Evolutionary conservation across 352 stramenopile genomes (phyloP), one percentile per base, ranked within the genome.

Genomic region (Thalassiosira livingstoniorum): DNA sequence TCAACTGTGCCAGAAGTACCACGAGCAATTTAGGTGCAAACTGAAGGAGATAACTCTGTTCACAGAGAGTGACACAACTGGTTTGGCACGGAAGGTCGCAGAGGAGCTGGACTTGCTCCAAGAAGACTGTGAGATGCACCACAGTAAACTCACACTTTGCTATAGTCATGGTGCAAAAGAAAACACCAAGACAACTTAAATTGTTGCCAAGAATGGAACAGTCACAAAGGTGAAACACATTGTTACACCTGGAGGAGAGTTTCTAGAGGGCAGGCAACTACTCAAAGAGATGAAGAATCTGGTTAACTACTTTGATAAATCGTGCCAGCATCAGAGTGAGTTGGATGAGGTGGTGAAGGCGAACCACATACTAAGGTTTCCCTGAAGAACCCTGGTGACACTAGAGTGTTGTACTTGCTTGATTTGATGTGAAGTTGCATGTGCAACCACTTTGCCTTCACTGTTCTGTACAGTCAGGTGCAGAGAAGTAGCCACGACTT

Each of bases 141-240:
- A 42, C 5, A 27, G 34, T 57, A 45, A 27, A 25, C 58, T 66
- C 15, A 42, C 27, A 7, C 58, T 66, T n/a, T 10, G 13, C 7
- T 66, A 66, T 66, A 23, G 15, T 25, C 10, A 42, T 66, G 58
- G 58, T 5, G n/a, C n/a, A n/a, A 66, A 66, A 66, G 58, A 66
- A 27, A 66, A 66, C 58, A 29, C 15, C 15, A 39, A 66, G 27
- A 66, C 58, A 10, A 42, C 7, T 25, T 42, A 11, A 18, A 42
- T n/a, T n/a, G 4, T 47, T 45, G 7, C 34, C 7, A 23, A 45
- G 5, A 23, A 66, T 23, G 7, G 23, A 11, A 45, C 11, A 45
- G 39, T 27, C 7, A 42, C 27, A 4, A 66, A 42, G 7, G 27
- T 66, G 10, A 39, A n/a, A 27, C 5, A 23, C 4, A 66, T 66